Base-by-base conservation (phyloP, 352 stramenopile genomes). In the Phytophthora capsici region DNA sequence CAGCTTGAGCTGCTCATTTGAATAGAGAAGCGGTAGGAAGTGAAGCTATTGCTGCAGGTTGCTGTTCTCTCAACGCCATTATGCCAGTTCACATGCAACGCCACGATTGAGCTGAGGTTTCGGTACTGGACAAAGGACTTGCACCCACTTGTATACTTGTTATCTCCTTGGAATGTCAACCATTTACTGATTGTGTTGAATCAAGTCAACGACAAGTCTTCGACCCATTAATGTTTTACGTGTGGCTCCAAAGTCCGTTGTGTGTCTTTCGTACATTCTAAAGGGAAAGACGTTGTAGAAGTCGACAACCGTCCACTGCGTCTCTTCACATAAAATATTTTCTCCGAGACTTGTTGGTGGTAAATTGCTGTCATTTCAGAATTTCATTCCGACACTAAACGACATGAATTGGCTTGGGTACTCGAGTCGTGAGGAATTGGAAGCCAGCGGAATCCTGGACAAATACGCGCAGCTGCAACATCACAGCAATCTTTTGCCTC, bases 391-490 rank as follows among this genome's bases (percentile, higher is more conserved):
- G 32, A 56, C 22, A 43, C 34, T 40, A 9, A 57, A 51, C 26
- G n/a, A 17, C 20, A 52, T 67, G 60, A 44, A 57, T n/a, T 64
- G 53, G 62, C 32, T 37, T 9, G 37, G 36, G 8, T 68, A 63
- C 32, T 68, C 64, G 7, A 72, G 44, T 25, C 57, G 63, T 12
- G 44, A 72, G 19, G 64, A 68, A 25, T 50, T 72, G 19, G 43
- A 72, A 49, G 57, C 57, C 26, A 72, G 57, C 44, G 64, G 64
- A 20, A 60, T 72, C 13, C 40, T 72, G 34, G 64, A 72, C 32
- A 66, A 61, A 26, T 66, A 48, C 55, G 28, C 47, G 12, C 62
- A 70, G 22, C 52, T 63, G 48, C 62, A 71, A 32, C 57, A 60
- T n/a, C 50, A 63, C n/a, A 60, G n/a, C 57, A 63, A 13, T 17